Percentiles rank a stretch among this genome's conserved stretches.
Evolutionary conservation across 1,284 basidiomycete species (phyloP).

Genomic region (Tausonia pullulans): DNA sequence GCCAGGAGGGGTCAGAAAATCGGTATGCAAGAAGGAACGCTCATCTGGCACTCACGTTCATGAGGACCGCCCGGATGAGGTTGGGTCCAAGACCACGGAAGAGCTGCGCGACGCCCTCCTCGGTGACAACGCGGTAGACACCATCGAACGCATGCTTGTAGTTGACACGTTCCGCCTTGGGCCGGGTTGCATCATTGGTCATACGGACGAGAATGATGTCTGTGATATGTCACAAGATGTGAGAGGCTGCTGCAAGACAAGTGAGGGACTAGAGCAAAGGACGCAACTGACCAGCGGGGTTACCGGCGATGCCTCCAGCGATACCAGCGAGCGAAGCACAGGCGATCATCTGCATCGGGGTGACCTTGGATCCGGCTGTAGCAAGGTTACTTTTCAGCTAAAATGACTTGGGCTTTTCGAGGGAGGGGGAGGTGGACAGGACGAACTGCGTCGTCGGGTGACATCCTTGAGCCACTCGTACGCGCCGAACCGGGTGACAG

Average conservation of each 20-base stretch:
- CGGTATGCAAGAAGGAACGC: neutral
- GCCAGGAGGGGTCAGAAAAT: neutral
- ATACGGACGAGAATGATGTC: constrained; percentile 43
- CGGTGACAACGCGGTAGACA: constrained; percentile 35
- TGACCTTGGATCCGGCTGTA: constrained; percentile 10
- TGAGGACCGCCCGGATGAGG: constrained; percentile 37
- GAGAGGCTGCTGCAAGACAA: neutral
- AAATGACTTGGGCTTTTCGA: neutral
- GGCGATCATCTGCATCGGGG: constrained; percentile 41
- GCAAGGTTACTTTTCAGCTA: neutral
- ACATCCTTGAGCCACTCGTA: constrained; percentile 16
- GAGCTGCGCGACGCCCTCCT: constrained; percentile 38
- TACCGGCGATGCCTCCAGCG: constrained; percentile 66
- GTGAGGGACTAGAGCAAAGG: neutral
- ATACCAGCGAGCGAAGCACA: constrained; percentile 62
- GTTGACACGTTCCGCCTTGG: constrained; percentile 20
- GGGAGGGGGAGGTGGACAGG: neutral
- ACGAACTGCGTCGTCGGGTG: neutral
- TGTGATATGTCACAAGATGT: constrained; percentile 19
- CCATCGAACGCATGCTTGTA: constrained; percentile 25
- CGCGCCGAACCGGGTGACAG: constrained; percentile 15
- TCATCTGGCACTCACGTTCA: constrained; percentile 33
- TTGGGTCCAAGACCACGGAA: constrained; percentile 41
- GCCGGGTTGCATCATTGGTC: constrained; percentile 33
- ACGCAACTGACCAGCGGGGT: constrained; percentile 44